Conservation (phyloP, 116 monocot genomes). For the Iris pallida region DNA sequence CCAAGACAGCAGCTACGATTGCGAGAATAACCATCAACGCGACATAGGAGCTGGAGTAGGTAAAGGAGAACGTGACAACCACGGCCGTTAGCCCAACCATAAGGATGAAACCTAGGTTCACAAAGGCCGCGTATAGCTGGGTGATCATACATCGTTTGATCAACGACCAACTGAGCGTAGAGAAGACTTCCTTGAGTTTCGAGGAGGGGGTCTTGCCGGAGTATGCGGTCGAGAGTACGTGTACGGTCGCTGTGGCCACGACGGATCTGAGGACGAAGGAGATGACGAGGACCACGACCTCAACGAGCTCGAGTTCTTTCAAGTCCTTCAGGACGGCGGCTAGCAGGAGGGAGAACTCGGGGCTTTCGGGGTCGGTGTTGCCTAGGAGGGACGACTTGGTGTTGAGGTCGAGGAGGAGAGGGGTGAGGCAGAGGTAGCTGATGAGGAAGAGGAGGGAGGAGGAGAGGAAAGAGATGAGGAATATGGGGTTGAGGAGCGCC, state of each 20-base stretch:
- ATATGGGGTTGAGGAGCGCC: not conserved
- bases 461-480: conserved; percentile 5
- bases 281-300: not conserved
- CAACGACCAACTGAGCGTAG: not conserved
- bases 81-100: not conserved
- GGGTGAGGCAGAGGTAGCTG: not conserved
- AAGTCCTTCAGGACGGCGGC: not conserved
- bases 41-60: not conserved
- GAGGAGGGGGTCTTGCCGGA: no score
- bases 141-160: conserved; percentile 1
- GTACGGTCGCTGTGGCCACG: not conserved
- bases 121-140: not conserved
- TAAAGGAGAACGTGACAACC: not conserved
- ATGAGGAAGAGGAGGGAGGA: not conserved
- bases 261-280: conserved; percentile 1
- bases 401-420: not conserved
- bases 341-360: not conserved
- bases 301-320: not conserved
- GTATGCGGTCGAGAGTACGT: not conserved
- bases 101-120: not conserved
- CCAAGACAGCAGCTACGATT: not conserved
- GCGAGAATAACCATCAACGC: not conserved
- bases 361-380: not conserved
- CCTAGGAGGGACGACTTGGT: not conserved
- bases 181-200: no score